Percentiles rank a stretch among this genome's conserved stretches.
These are phyloP conservation scores for Colletotrichum melonis DNA, from an alignment of 2,329 filamentous ascomycete genomes.

Conservation along the genomic window DNA sequence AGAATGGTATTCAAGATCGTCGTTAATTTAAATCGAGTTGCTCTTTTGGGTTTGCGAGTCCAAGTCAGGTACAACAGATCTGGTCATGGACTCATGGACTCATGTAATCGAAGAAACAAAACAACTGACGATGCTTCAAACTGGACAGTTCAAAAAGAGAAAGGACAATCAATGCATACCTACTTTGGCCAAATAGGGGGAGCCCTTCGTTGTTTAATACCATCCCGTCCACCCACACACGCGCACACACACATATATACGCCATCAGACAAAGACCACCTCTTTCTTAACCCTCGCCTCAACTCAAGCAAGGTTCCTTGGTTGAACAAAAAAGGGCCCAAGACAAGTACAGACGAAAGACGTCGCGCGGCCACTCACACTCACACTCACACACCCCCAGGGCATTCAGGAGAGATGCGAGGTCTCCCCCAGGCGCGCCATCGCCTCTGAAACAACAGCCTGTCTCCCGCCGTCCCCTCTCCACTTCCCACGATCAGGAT, in stretches of 20 bases:
- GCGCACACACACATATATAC: too few species aligned
- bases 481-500: conserved; percentile 26
- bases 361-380: conserved; percentile 16
- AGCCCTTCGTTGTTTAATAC: conserved; percentile 10
- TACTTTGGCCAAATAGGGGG: not conserved
- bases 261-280: not conserved
- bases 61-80: not conserved
- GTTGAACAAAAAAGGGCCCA: not conserved
- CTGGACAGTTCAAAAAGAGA: not conserved
- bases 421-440: conserved; percentile 26
- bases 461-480: conserved; percentile 29
- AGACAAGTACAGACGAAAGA: conserved; percentile 29
- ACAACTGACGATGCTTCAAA: not conserved
- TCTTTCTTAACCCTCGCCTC: not conserved
- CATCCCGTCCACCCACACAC: not conserved
- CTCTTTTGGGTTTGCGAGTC: not conserved
- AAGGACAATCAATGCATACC: not conserved
- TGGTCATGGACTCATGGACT: not conserved
- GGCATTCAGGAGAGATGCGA: conserved; percentile 7
- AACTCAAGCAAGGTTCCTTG: not conserved
- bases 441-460: conserved; percentile 34
- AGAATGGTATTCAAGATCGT: not conserved
- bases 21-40: not conserved
- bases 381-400: too few species aligned
- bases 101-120: not conserved